phyloP scores from a whole-genome alignment of 805 yeast species.

The Blastobotrys muscicola region DNA sequence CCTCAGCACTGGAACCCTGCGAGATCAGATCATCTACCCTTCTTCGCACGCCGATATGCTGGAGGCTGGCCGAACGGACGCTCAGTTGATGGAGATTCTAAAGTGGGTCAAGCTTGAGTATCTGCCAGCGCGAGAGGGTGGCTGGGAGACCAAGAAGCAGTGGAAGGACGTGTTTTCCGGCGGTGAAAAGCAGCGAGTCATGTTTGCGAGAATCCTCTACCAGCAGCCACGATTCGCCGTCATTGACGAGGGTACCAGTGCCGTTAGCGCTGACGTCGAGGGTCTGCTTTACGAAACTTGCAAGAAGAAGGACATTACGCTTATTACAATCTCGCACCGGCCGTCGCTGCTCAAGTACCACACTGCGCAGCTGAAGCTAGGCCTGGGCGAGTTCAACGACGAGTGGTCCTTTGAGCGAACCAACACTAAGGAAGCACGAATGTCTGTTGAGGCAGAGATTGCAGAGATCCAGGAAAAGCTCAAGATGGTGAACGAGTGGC shows the following conservation, averaged over 20 bases:
- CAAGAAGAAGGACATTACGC: conserved; percentile 59
- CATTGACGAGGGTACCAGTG: conserved; percentile 90
- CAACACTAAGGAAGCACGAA: conserved; percentile 56
- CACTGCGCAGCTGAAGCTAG: conserved; percentile 61
- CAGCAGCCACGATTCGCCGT: conserved; percentile 74
- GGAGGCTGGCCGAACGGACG: conserved; percentile 61
- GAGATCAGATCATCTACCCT: conserved; percentile 91
- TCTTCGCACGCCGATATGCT: conserved; percentile 68
- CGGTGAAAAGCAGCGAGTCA: conserved; percentile 89
- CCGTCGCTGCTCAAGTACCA: conserved; percentile 80
- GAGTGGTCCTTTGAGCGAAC: conserved; percentile 55
- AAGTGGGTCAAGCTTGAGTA: conserved; percentile 74
- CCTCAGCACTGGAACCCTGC: conserved; percentile 66
- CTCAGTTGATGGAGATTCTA: conserved; percentile 54
- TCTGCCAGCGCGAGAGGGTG: conserved; percentile 54
- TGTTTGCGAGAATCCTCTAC: conserved; percentile 77
- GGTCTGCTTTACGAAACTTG: conserved; percentile 73
- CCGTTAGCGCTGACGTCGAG: conserved; percentile 83
- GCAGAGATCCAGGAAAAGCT: conserved; percentile 53
- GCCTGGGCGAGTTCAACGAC: conserved; percentile 37
- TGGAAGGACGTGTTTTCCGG: conserved; percentile 93
- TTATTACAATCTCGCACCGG: conserved; percentile 75
- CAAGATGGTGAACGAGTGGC: conserved; percentile 48
- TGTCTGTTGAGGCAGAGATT: conserved; percentile 68
- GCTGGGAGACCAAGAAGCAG: conserved; percentile 42